phyloP scores from a whole-genome alignment of 345 rosid species.

The Camelina hispida region DNA sequence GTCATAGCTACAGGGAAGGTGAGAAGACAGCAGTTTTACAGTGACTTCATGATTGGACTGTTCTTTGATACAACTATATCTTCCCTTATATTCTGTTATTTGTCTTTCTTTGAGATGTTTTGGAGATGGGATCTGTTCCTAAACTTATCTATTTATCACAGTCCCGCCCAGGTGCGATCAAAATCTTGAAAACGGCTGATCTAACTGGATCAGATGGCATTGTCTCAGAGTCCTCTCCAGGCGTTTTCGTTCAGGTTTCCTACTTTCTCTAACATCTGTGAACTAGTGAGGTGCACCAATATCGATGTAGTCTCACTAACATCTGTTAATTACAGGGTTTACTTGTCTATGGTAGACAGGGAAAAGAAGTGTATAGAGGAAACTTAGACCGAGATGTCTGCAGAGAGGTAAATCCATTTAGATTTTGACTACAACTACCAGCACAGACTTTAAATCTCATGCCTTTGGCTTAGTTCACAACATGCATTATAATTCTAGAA shows the following conservation, averaged over 20 bases:
- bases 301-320: conserved; percentile 23
- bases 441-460: conserved; percentile 1
- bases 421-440: not conserved
- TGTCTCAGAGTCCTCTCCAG: conserved; percentile 80
- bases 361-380: conserved; percentile 79
- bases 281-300: conserved; percentile 12
- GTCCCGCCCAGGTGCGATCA: conserved; percentile 80
- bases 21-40: conserved; percentile 35
- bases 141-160: conserved; percentile 43
- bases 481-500: not conserved
- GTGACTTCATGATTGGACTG: not conserved
- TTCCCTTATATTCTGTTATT: not conserved
- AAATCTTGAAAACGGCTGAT: conserved; percentile 62
- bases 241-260: conserved; percentile 89
- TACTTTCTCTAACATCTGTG: conserved; percentile 19
- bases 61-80: not conserved
- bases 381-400: conserved; percentile 78
- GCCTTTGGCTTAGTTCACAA: not conserved
- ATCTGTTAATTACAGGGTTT: conserved; percentile 69
- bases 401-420: conserved; percentile 69
- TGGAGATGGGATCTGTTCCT: conserved; percentile 19
- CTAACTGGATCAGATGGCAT: conserved; percentile 81
- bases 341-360: conserved; percentile 91
- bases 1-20: conserved; percentile 97
- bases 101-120: conserved; percentile 12